Conservation (phyloP, 192 early-diverging fungal genomes). For the Entomortierella lignicola region DNA sequence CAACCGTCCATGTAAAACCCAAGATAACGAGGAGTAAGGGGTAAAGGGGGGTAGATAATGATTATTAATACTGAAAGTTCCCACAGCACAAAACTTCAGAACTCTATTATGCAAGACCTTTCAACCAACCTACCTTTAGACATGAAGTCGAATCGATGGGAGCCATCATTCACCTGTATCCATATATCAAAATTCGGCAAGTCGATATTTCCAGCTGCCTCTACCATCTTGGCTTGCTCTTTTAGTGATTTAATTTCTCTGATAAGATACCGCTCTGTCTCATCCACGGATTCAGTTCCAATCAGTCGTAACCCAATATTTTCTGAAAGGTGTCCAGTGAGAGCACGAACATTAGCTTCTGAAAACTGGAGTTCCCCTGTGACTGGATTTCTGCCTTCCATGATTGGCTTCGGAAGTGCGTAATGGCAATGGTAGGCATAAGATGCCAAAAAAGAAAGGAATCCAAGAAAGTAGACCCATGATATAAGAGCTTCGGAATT, state of each 20-base stretch:
- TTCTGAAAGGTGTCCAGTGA: conserved; percentile 58
- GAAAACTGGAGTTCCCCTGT: conserved; percentile 55
- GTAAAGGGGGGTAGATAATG: not conserved
- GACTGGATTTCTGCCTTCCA: conserved; percentile 21
- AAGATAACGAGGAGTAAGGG: not conserved
- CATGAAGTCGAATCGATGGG: conserved; percentile 81
- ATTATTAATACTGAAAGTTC: not conserved
- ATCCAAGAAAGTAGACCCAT: conserved; percentile 7
- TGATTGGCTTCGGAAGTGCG: conserved; percentile 17
- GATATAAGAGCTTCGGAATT: not conserved
- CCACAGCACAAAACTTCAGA: not conserved
- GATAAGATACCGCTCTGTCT: conserved; percentile 27
- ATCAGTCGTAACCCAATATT: conserved; percentile 70
- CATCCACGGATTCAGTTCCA: conserved; percentile 39
- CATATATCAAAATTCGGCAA: conserved; percentile 66
- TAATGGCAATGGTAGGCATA: conserved; percentile 20
- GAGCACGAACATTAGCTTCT: conserved; percentile 59
- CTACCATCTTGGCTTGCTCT: conserved; percentile 14
- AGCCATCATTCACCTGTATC: conserved; percentile 68
- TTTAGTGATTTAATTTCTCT: conserved; percentile 10
- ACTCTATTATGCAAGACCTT: too few species aligned
- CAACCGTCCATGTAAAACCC: too few species aligned
- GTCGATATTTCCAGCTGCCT: not conserved
- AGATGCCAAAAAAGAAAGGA: not conserved
- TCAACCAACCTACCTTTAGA: conserved; percentile 62